These are phyloP conservation scores for Phytophthora citrophthora DNA, from an alignment of 352 stramenopile genomes.

Conservation along the genomic window DNA sequence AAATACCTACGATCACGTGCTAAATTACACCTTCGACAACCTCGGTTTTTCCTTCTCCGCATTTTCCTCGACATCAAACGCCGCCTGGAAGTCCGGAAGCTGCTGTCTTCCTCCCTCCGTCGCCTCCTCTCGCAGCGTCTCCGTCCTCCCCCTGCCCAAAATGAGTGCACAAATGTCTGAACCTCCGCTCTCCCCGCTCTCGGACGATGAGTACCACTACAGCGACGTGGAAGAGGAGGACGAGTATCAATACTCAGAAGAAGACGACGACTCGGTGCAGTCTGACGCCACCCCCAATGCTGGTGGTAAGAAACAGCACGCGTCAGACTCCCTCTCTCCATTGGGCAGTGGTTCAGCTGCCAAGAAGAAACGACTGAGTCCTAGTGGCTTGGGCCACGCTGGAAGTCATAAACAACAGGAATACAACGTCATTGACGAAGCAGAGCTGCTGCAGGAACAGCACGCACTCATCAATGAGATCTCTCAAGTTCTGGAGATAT, in stretches of 20 bases:
- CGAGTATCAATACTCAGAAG: slow-evolving; percentile 76
- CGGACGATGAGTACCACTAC: slow-evolving; percentile 87
- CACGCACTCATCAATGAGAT: slow-evolving; percentile 71
- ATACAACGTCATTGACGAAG: slow-evolving; percentile 87
- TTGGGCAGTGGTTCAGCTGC: slow-evolving; percentile 49
- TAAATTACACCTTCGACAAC: neutral
- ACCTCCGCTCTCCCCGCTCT: slow-evolving; percentile 53
- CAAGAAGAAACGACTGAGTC: slow-evolving; percentile 79
- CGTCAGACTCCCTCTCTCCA: slow-evolving; percentile 43
- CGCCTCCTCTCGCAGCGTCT: neutral
- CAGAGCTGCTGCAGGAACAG: slow-evolving; percentile 79
- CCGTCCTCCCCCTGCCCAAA: neutral
- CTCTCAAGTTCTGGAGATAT: slow-evolving; percentile 78
- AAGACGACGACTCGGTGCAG: slow-evolving; percentile 36
- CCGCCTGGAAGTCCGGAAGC: slow-evolving; percentile 6
- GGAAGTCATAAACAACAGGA: slow-evolving; percentile 44
- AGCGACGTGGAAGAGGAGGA: slow-evolving; percentile 80
- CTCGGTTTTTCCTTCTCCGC: slow-evolving; percentile 20
- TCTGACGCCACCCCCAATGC: slow-evolving; percentile 26
- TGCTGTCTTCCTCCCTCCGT: slow-evolving; percentile 2
- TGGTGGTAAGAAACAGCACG: slow-evolving; percentile 42
- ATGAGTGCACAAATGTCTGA: slow-evolving; percentile 28
- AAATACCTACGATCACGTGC: neutral
- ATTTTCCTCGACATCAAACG: slow-evolving; percentile 26
- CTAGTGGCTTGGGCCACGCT: slow-evolving; percentile 40